phyloP scores from a whole-genome alignment of 306 rosid species.

The Prunus fruticosa region DNA sequence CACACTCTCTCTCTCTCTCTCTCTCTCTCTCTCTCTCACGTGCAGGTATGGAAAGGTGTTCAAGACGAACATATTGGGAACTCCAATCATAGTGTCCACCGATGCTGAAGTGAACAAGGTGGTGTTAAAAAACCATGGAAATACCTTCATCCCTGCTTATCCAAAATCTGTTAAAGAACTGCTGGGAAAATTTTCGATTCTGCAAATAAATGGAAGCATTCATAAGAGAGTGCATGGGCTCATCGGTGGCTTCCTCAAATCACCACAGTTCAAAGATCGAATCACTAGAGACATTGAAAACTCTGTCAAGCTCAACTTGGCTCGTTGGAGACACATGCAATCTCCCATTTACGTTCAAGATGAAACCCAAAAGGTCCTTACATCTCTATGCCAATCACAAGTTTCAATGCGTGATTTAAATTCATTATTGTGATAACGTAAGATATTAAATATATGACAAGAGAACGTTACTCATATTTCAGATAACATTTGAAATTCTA shows the following conservation, averaged over 20 bases:
- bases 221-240: constrained; percentile 70
- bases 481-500: constrained; percentile 75
- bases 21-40: not conserved
- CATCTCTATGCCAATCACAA: not conserved
- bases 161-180: constrained; percentile 84
- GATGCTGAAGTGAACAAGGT: constrained; percentile 81
- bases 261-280: constrained; percentile 61
- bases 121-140: constrained; percentile 70
- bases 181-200: constrained; percentile 70
- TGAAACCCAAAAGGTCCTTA: constrained; percentile 62
- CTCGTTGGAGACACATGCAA: constrained; percentile 47
- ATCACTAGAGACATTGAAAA: constrained; percentile 57
- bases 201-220: constrained; percentile 56
- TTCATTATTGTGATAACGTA: not conserved
- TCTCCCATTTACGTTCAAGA: constrained; percentile 57
- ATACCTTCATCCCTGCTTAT: constrained; percentile 76
- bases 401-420: not conserved
- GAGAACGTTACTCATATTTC: not conserved
- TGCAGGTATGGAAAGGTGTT: constrained; percentile 86
- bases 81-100: constrained; percentile 72
- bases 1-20: not conserved
- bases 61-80: constrained; percentile 74
- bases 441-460: not conserved
- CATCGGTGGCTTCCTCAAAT: constrained; percentile 60
- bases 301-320: constrained; percentile 53